A percentile compares a stretch with the other conserved stretches of the same genome.
Conservation (phyloP, 2,329 filamentous ascomycete species). For the Zymoseptoria tritici region DNA sequence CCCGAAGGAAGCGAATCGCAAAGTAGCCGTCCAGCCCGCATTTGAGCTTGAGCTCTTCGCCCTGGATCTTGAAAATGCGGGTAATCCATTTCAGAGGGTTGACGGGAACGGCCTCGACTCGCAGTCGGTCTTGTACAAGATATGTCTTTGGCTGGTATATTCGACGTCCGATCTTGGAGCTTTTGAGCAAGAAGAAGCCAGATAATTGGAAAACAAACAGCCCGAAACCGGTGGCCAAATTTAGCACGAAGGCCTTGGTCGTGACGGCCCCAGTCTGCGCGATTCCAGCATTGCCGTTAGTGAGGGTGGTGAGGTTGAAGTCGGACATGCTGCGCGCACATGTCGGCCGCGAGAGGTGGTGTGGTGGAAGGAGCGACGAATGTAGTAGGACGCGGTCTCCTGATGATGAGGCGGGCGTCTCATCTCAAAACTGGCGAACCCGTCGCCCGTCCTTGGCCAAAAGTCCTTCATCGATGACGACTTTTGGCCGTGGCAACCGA, state of each 20-base stretch:
- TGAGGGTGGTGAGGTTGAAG: background rate
- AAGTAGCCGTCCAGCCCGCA: slow-evolving; percentile 13
- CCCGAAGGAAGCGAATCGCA: slow-evolving; percentile 9
- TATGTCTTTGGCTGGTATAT: slow-evolving; percentile 12
- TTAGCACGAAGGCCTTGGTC: slow-evolving; percentile 12
- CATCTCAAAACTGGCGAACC: background rate
- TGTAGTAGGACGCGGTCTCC: background rate
- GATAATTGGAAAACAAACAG: slow-evolving; percentile 10
- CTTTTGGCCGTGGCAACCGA: background rate
- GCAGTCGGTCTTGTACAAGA: slow-evolving; percentile 11
- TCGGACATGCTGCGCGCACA: background rate
- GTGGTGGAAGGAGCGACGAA: background rate
- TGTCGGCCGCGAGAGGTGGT: background rate
- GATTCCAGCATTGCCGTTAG: slow-evolving; percentile 1
- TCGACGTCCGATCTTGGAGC: slow-evolving; percentile 5
- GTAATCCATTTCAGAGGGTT: slow-evolving; percentile 6
- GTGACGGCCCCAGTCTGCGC: slow-evolving; percentile 10
- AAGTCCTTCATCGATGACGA: background rate
- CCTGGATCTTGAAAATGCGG: slow-evolving; percentile 8
- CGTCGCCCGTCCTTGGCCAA: too few relatives aligned
- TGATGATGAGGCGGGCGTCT: background rate
- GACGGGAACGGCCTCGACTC: slow-evolving; percentile 7
- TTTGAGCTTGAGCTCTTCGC: slow-evolving; percentile 9
- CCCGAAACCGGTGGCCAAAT: slow-evolving; percentile 13
- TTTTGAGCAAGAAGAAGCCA: slow-evolving; percentile 10